Conservation (phyloP, 108 stramenopile species). For the Nitzschia palea region DNA sequence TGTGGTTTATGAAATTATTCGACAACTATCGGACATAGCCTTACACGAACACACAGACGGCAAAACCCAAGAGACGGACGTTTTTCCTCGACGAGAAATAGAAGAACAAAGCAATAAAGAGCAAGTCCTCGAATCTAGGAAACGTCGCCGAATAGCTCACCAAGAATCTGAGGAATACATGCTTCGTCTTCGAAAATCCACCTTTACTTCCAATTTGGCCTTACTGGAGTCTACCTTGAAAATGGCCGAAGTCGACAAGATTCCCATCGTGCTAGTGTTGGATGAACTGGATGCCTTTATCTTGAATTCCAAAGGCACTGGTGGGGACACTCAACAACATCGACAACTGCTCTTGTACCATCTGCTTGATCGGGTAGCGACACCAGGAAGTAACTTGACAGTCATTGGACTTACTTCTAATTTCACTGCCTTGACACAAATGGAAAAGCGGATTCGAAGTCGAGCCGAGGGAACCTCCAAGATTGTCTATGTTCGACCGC, state of each 20-base stretch:
- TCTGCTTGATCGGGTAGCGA: conserved; percentile 80
- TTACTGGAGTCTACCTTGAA: conserved; percentile 68
- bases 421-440: conserved; percentile 36
- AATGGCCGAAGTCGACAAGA: conserved; percentile 63
- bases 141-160: conserved; percentile 10
- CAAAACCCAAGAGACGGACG: conserved; percentile 7
- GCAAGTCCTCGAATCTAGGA: not conserved
- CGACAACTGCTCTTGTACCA: conserved; percentile 84
- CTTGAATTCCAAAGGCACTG: conserved; percentile 4
- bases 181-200: conserved; percentile 48
- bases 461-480: conserved; percentile 79
- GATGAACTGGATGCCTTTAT: conserved; percentile 79
- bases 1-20: conserved; percentile 73
- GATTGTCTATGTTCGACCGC: conserved; percentile 56
- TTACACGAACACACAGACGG: conserved; percentile 20
- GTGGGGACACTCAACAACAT: conserved; percentile 21
- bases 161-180: conserved; percentile 33
- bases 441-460: conserved; percentile 84
- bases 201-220: conserved; percentile 71
- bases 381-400: conserved; percentile 58
- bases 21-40: conserved; percentile 71
- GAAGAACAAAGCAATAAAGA: not conserved
- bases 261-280: conserved; percentile 78
- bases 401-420: conserved; percentile 70
- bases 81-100: conserved; percentile 9